Evolutionary conservation across 306 rosid genomes (phyloP), one percentile per base, ranked within the genome.

Genomic region (Inga leiocalycina): DNA sequence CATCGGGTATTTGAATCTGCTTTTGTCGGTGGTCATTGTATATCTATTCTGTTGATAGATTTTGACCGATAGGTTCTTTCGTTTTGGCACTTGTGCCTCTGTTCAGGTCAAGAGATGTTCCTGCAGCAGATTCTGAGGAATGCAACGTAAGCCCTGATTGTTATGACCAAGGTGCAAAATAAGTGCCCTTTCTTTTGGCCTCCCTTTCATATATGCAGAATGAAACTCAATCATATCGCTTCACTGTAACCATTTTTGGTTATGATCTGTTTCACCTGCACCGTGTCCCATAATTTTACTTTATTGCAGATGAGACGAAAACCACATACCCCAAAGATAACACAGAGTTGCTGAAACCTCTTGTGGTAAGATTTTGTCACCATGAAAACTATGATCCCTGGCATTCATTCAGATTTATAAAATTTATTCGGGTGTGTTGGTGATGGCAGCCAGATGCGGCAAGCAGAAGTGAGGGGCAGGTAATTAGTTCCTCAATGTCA

Each of bases 281-380:
- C n/a, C 34, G 57, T 34, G 46, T 85, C 75, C 51, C 11, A 39
- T 52, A 2, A n/a, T 43, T 27, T 4, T 10, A 20, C n/a, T 41
- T 8, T 45, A 56, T 75, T 67, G 27, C 20, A 78, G 88, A 67
- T 15, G 22, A 45, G 44, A 48, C 71, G 84, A 57, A 67, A 79
- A 76, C 56, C 71, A 20, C 79, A 2, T 65, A 22, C 83, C 69
- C 84, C 30, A 44, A 68, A 57, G 86, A 82, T 48, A 49, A 57
- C 17, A 8, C 39, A 61, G 84, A 79, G 37, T 51, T 68, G 74
- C 69, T 69, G 34, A 82, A 82, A 57, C 84, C 81, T 74, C 88
- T 75, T 74, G 16, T 67, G 49, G 88, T 86, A 59, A 45, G 84
- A 27, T 48, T 48, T 48, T 48, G 15, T 16, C 52, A 10, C 15